Evolutionary conservation across 805 yeast species (phyloP).

Genomic region (Candida sphagnicola): DNA sequence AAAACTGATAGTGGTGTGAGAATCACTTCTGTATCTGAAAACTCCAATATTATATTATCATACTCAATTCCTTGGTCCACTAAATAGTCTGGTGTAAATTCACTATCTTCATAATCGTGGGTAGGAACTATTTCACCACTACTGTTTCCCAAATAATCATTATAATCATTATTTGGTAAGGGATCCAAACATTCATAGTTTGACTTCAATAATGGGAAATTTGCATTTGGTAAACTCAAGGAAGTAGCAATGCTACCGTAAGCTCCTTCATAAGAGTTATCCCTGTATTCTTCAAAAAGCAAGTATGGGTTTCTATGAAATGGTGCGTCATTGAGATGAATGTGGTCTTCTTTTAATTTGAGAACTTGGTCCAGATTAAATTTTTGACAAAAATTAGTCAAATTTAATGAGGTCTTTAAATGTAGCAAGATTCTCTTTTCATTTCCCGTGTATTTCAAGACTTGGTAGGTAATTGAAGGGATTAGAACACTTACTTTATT

Average conservation of each 20-base stretch:
- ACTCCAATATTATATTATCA: slow-evolving; percentile 50
- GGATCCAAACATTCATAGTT: neutral
- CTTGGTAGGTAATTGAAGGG: slow-evolving; percentile 39
- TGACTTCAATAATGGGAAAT: slow-evolving; percentile 47
- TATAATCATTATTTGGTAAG: neutral
- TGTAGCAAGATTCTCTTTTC: slow-evolving; percentile 26
- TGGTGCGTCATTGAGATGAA: slow-evolving; percentile 73
- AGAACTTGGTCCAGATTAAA: slow-evolving; percentile 10
- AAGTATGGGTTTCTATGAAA: slow-evolving; percentile 77
- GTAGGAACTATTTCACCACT: slow-evolving; percentile 16
- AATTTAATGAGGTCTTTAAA: slow-evolving; percentile 53
- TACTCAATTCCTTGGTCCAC: slow-evolving; percentile 43
- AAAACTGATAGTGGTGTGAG: slow-evolving; percentile 44
- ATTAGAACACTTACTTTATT: slow-evolving; percentile 47
- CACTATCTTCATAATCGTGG: slow-evolving; percentile 23
- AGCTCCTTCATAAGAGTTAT: slow-evolving; percentile 42
- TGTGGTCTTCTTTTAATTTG: slow-evolving; percentile 58
- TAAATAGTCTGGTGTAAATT: slow-evolving; percentile 25
- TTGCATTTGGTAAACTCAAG: slow-evolving; percentile 58
- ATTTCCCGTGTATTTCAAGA: slow-evolving; percentile 11
- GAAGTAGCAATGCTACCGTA: slow-evolving; percentile 57
- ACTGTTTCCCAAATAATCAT: neutral
- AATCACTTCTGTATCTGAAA: slow-evolving; percentile 47
- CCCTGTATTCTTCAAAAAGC: slow-evolving; percentile 48
- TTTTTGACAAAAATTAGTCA: slow-evolving; percentile 59